Conservation (phyloP, 2,329 filamentous ascomycete genomes). For the Verticillium nubilum region DNA sequence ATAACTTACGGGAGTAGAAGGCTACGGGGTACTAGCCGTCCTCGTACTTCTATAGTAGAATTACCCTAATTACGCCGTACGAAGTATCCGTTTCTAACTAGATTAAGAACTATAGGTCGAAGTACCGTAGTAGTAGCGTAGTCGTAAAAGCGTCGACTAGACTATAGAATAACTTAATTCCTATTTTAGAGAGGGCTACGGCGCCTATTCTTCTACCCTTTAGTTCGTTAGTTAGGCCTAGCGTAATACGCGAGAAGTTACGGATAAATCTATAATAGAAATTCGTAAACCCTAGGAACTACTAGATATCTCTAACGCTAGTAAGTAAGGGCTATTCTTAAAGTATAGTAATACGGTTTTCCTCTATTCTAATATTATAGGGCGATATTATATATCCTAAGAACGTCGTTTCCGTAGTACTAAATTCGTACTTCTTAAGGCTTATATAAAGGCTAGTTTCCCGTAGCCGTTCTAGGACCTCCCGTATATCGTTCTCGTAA, state of each 20-base stretch:
- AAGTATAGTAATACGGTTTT: background rate
- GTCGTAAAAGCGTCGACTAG: background rate
- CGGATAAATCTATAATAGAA: constrained; percentile 12
- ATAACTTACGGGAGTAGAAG: constrained; percentile 2
- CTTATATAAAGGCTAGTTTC: background rate
- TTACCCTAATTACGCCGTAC: background rate
- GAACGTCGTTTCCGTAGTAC: background rate
- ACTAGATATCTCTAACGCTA: constrained; percentile 3
- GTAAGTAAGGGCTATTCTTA: background rate
- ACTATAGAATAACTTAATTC: background rate
- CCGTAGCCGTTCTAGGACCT: background rate
- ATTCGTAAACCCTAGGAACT: constrained; percentile 8
- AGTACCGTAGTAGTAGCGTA: background rate
- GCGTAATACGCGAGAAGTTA: constrained; percentile 1
- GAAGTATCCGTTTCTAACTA: constrained; percentile 2
- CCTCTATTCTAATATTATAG: background rate
- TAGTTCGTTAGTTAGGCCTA: background rate
- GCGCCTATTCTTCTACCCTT: background rate
- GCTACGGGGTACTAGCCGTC: constrained; percentile 2
- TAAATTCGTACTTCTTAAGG: constrained; percentile 1
- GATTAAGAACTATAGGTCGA: background rate
- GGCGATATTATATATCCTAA: constrained; percentile 5
- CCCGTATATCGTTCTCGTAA: background rate
- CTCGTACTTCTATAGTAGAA: constrained; percentile 2
- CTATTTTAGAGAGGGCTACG: background rate